Evolutionary conservation across 2,329 filamentous ascomycete genomes (phyloP).

Genomic region (Fusarium citri): DNA sequence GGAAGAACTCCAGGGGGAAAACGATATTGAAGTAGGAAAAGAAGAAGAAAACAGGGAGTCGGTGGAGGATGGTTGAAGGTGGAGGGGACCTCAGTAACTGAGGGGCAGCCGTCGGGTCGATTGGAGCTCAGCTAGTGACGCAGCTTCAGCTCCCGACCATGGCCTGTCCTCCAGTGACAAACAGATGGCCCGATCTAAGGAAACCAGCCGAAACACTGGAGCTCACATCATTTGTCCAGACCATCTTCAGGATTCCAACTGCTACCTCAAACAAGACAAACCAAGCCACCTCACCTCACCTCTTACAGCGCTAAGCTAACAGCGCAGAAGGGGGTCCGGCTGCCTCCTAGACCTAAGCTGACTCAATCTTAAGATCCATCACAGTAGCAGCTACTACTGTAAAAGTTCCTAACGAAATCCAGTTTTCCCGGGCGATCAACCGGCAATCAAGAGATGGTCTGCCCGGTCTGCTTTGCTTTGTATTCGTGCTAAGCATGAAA

Average conservation of each 20-base stretch:
- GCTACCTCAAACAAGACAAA: constrained; percentile 21
- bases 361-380: constrained; percentile 8
- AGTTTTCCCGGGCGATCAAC: constrained; percentile 25
- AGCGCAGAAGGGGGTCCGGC: constrained; percentile 14
- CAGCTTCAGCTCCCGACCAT: constrained; percentile 41
- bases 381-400: neutral
- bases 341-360: constrained; percentile 30
- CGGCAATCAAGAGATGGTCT: constrained; percentile 18
- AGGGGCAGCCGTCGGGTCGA: constrained; percentile 34
- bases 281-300: constrained; percentile 23
- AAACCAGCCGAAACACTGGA: constrained; percentile 30
- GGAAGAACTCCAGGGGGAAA: neutral
- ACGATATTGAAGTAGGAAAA: constrained; percentile 15
- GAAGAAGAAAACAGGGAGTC: constrained; percentile 23
- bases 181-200: constrained; percentile 23
- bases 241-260: constrained; percentile 22
- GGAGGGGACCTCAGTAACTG: constrained; percentile 42
- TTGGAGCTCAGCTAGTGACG: constrained; percentile 37
- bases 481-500: constrained; percentile 43
- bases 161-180: constrained; percentile 24
- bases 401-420: constrained; percentile 11
- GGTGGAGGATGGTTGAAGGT: constrained; percentile 27
- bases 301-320: constrained; percentile 34
- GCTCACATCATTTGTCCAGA: constrained; percentile 16
- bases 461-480: constrained; percentile 17